phyloP scores from a whole-genome alignment of 2,329 filamentous ascomycete species.

The Fusarium luffae region DNA sequence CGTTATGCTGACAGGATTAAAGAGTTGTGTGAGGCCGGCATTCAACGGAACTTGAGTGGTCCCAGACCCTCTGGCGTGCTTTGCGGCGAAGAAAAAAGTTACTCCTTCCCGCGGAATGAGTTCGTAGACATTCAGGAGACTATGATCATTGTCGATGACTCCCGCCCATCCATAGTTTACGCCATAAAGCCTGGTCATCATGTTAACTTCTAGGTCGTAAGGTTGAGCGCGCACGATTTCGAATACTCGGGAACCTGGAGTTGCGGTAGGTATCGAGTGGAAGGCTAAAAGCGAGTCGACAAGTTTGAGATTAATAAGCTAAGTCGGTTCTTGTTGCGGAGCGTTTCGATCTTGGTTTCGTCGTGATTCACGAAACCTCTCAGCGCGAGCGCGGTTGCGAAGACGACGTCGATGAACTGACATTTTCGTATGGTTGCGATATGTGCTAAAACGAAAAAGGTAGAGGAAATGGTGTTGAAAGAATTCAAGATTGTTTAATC shows the following conservation, averaged over 20 bases:
- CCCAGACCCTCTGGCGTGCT: background rate
- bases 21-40: background rate
- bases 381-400: background rate
- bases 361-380: background rate
- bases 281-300: background rate
- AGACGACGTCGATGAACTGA: background rate
- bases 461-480: fast-evolving
- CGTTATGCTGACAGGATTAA: background rate
- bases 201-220: background rate
- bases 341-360: too few relatives aligned
- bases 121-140: background rate
- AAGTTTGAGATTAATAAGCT: background rate
- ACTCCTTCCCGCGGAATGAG: background rate
- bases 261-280: background rate
- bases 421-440: background rate
- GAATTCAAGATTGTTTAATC: background rate
- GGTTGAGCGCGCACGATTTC: background rate
- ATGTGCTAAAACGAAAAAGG: background rate
- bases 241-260: background rate
- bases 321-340: background rate
- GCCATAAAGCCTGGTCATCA: background rate
- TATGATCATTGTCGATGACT: background rate
- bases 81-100: background rate
- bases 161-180: background rate
- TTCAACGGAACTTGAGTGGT: background rate